Percentiles rank a stretch among this genome's conserved stretches.
Conservation (phyloP, 345 rosid species). For the Mallotus nudiflorus region DNA sequence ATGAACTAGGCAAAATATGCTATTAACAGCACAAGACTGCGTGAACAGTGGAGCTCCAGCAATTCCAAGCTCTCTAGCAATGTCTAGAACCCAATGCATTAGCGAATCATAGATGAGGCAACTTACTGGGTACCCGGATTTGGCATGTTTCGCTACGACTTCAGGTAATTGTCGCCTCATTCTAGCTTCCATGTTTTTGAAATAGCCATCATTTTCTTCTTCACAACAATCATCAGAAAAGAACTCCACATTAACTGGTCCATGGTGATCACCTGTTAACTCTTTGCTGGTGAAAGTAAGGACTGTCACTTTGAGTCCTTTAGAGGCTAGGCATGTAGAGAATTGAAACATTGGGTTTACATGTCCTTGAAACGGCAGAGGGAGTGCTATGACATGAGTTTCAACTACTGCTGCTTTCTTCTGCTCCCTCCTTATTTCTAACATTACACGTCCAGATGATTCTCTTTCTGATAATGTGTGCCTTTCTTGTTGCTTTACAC, state of each 20-base stretch:
- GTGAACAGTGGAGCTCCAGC: not conserved
- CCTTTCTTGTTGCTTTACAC: too few species aligned
- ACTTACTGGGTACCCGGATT: not conserved
- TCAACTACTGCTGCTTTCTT: too few species aligned
- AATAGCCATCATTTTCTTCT: not conserved
- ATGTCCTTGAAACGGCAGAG: conserved; percentile 12
- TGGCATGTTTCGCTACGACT: not conserved
- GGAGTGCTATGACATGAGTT: not conserved
- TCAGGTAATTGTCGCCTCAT: not conserved
- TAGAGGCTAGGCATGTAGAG: conserved; percentile 1
- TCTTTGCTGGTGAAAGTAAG: not conserved
- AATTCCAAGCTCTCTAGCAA: conserved; percentile 5
- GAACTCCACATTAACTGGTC: not conserved
- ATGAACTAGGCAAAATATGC: not conserved
- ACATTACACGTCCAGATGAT: too few species aligned
- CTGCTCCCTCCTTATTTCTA: not conserved
- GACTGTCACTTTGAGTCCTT: conserved; percentile 8
- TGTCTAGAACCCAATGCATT: not conserved
- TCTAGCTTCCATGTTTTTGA: not conserved
- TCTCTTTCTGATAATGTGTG: too few species aligned
- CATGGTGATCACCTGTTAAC: too few species aligned
- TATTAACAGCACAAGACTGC: not conserved
- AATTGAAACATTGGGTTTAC: conserved; percentile 14
- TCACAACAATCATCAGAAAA: not conserved
- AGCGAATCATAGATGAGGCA: conserved; percentile 7